Evolutionary conservation across 495 filamentous ascomycete genomes (phyloP).

Genomic region (Podospora fimiseda): DNA sequence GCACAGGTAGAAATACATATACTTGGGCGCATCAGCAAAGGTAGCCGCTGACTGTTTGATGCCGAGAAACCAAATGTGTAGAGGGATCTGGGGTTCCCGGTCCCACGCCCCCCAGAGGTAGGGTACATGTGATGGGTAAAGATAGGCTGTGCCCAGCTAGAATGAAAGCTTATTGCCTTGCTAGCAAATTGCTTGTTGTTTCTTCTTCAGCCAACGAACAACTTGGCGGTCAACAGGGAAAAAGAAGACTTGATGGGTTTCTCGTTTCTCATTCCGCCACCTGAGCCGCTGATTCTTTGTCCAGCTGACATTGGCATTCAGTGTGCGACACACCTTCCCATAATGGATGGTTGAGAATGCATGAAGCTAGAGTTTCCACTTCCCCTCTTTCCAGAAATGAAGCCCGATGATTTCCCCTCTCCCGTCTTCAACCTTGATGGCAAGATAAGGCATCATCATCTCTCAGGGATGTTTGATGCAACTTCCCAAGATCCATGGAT

Average conservation of each 20-base stretch:
- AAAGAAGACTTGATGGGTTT: neutral
- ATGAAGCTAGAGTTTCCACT: too few species aligned
- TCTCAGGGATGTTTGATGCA: too few species aligned
- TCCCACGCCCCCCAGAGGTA: too few species aligned
- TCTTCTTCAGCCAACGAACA: neutral
- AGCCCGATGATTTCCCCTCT: too few species aligned
- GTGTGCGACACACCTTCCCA: neutral
- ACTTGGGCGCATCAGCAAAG: too few species aligned
- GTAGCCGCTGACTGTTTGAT: too few species aligned
- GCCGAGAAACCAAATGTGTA: too few species aligned
- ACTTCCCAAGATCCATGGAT: neutral
- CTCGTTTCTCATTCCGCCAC: neutral
- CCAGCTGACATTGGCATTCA: neutral
- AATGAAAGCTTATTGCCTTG: neutral
- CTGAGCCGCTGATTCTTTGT: neutral
- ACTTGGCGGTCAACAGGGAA: constrained; percentile 2
- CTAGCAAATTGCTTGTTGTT: neutral
- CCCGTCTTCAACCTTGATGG: too few species aligned
- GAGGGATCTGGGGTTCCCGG: too few species aligned
- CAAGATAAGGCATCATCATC: too few species aligned
- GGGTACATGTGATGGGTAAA: neutral
- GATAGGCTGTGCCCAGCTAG: neutral
- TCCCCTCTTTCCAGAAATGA: too few species aligned
- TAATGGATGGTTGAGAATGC: too few species aligned
- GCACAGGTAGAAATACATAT: neutral